phyloP scores from a whole-genome alignment of 2,329 filamentous ascomycete species.

The Lasiodiplodia citricola region DNA sequence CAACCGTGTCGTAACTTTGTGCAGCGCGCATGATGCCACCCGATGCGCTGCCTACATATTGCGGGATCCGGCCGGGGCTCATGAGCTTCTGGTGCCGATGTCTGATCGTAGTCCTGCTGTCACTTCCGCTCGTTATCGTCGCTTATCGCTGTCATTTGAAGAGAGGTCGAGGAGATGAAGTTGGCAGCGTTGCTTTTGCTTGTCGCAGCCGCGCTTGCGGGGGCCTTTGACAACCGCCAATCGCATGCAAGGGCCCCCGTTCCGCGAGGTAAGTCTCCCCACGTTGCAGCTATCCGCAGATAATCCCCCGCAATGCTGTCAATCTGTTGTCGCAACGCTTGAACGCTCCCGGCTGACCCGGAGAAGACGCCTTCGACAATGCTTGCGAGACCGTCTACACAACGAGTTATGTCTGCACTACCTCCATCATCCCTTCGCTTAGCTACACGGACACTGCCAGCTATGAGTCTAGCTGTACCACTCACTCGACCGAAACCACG shows the following conservation, averaged over 20 bases:
- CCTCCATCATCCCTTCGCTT: background rate
- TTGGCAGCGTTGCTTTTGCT: background rate
- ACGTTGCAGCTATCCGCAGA: background rate
- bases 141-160: background rate
- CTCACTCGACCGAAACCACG: background rate
- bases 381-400: conserved; percentile 5
- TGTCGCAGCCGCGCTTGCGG: background rate
- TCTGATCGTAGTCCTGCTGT: conserved; percentile 4
- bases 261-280: background rate
- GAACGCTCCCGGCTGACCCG: background rate
- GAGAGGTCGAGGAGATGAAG: background rate
- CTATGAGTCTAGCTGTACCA: background rate
- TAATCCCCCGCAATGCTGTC: background rate
- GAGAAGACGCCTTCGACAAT: background rate
- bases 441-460: background rate
- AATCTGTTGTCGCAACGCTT: background rate
- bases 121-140: background rate
- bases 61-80: conserved; percentile 3
- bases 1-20: conserved; percentile 2
- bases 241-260: background rate
- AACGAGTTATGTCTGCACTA: background rate
- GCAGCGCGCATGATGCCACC: conserved; percentile 9
- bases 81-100: conserved; percentile 1
- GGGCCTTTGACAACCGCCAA: background rate
- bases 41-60: conserved; percentile 20